These are phyloP conservation scores for Fraxinus nigra DNA, from an alignment of 305 asterid genomes.

Conservation along the genomic window DNA sequence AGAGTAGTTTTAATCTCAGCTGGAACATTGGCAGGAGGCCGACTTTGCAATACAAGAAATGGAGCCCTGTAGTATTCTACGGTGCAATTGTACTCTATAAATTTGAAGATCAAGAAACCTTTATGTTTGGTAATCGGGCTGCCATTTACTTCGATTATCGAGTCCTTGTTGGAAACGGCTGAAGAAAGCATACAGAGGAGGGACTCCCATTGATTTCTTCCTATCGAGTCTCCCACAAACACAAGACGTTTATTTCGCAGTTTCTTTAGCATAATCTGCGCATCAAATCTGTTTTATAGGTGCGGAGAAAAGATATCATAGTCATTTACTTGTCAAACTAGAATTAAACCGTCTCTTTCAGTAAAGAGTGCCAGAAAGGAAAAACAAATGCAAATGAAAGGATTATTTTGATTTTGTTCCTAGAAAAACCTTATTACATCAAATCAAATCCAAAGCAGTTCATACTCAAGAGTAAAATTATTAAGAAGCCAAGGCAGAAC, in stretches of 20 bases:
- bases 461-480: too few species aligned
- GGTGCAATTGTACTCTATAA: slow-evolving; percentile 38
- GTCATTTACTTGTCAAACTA: neutral
- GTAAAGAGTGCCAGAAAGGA: neutral
- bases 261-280: slow-evolving; percentile 65
- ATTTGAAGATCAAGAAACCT: slow-evolving; percentile 76
- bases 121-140: slow-evolving; percentile 90
- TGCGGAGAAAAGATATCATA: neutral
- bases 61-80: too few species aligned
- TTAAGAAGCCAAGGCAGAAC: too few species aligned
- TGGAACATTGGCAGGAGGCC: too few species aligned
- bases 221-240: too few species aligned
- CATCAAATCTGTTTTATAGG: slow-evolving; percentile 56
- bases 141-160: slow-evolving; percentile 71
- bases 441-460: neutral
- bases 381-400: neutral
- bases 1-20: too few species aligned
- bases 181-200: slow-evolving; percentile 86
- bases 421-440: neutral
- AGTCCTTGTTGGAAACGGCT: slow-evolving; percentile 42
- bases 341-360: neutral
- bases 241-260: slow-evolving; percentile 70
- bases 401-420: neutral
- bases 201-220: slow-evolving; percentile 40
- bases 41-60: too few species aligned